Evolutionary conservation across 2,329 filamentous ascomycete species (phyloP), one percentile per base, ranked within the genome.

Genomic region (Bisporella sp.): DNA sequence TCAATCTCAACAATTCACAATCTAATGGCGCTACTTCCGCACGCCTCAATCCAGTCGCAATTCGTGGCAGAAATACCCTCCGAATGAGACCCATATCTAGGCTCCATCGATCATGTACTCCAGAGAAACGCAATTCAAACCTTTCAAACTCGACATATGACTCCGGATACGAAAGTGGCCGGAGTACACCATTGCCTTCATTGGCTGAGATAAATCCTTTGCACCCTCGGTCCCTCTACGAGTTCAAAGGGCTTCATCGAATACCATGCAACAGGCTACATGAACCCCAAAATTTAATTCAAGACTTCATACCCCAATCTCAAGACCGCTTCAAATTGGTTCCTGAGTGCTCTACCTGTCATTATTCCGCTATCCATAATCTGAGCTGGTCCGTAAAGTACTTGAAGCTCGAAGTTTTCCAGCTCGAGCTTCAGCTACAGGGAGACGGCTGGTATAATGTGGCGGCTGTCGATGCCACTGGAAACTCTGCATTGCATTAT

Each of bases 161-260:
- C 39, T 57, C 55, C 8, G 53, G 53, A 28, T 57, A 55, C 29
- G 50, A 21, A 8, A 54, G 49, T 47, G 53, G 51, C n/a, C 41
- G 31, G 40, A 42, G 33, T 8, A 54, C 51, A 5, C 31, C 37
- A n/a, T 40, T 52, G n/a, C 21, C 21, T 3, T 41, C 48, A n/a
- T 31, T 45, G 4, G 46, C 49, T 28, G 46, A 47, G n/a, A 33
- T 46, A 37, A 13, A 21, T 7, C 21, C 41, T 4, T 42, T 46
- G 6, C 39, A 57, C 21, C 28, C 47, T 29, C 32, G 49, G 43
- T 50, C 49, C 1, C 12, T 51, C 3, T 42, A 51, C n/a, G 55
- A 55, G 46, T 55, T 57, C 37, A 57, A 55, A 41, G 51, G 46
- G 3, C 44, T 57, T 5, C 52, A 57, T 54, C 49, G 55, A 29